Percentiles rank a stretch among this genome's conserved stretches.
Evolutionary conservation across 352 stramenopile species (phyloP).

Genomic region (Globisporangium viniferum): DNA sequence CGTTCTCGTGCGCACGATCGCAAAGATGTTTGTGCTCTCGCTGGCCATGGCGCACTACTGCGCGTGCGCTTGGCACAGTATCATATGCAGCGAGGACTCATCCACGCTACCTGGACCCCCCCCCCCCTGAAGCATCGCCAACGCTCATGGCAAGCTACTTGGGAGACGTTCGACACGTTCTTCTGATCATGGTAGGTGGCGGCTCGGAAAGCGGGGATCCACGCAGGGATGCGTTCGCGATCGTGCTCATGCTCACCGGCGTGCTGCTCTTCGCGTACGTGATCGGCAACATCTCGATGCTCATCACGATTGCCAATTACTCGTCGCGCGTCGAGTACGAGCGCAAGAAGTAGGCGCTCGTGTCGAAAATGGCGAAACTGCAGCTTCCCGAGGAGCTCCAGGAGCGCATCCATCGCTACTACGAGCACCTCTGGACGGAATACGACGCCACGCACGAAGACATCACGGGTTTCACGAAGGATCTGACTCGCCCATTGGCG

Average conservation of each 20-base stretch:
- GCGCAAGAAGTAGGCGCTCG: slow-evolving; percentile 22
- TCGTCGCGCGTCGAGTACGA: slow-evolving; percentile 12
- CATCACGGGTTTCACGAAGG: slow-evolving; percentile 29
- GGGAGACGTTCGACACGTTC: neutral
- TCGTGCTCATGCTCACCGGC: slow-evolving; percentile 4
- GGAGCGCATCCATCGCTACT: slow-evolving; percentile 41
- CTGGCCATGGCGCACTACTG: slow-evolving; percentile 7
- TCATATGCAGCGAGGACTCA: neutral
- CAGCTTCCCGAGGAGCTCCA: slow-evolving; percentile 29
- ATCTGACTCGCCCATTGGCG: slow-evolving; percentile 38
- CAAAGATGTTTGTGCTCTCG: neutral
- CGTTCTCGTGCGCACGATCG: neutral
- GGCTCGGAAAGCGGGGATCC: neutral
- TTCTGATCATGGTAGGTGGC: neutral
- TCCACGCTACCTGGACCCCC: neutral
- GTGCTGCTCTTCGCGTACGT: slow-evolving; percentile 12
- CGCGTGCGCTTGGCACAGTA: neutral
- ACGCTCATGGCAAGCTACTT: neutral
- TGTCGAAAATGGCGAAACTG: slow-evolving; percentile 21
- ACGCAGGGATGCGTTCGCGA: slow-evolving; percentile 1
- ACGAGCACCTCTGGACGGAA: slow-evolving; percentile 41
- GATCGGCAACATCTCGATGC: slow-evolving; percentile 22
- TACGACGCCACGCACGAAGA: slow-evolving; percentile 41
- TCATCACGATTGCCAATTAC: slow-evolving; percentile 16
- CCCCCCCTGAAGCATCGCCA: neutral